A percentile compares a stretch with the other conserved stretches of the same genome.
phyloP scores from a whole-genome alignment of 305 asterid genomes.

The Fraxinus ornus region DNA sequence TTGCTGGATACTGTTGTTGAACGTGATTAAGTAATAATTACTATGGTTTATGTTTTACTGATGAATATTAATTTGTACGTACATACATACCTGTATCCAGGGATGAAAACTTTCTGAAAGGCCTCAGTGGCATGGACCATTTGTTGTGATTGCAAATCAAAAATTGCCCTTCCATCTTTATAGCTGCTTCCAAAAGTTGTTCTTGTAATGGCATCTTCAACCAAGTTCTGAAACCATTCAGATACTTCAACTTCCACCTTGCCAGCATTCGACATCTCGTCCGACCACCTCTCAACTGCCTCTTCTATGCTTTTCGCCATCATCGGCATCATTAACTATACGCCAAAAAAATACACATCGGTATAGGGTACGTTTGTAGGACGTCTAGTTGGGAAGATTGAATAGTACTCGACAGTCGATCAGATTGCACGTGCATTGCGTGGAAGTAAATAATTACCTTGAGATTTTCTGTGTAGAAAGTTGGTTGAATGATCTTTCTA shows the following conservation, averaged over 20 bases:
- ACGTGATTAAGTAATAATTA: background rate
- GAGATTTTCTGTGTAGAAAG: conserved; percentile 81
- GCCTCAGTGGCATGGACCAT: conserved; percentile 87
- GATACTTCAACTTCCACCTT: conserved; percentile 69
- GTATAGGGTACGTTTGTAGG: background rate
- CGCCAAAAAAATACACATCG: background rate
- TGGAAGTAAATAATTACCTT: conserved; percentile 42
- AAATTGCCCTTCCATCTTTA: conserved; percentile 65
- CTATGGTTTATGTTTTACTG: background rate
- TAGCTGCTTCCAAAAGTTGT: conserved; percentile 81
- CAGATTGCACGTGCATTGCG: background rate
- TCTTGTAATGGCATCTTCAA: conserved; percentile 75
- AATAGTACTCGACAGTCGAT: background rate
- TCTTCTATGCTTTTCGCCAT: conserved; percentile 67
- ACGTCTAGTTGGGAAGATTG: background rate
- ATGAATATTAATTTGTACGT: background rate
- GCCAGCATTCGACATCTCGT: conserved; percentile 43
- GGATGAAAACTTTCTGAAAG: conserved; percentile 74
- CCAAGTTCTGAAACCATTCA: conserved; percentile 63
- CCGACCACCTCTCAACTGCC: conserved; percentile 61
- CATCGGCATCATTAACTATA: conserved; percentile 73
- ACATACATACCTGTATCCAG: conserved; percentile 60
- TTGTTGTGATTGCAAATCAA: conserved; percentile 43
- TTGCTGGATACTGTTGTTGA: background rate
- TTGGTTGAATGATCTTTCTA: conserved; percentile 77